A percentile compares a stretch with the other conserved stretches of the same genome.
Evolutionary conservation across 257 asterid species (phyloP).

Genomic region (Scutellaria minor): DNA sequence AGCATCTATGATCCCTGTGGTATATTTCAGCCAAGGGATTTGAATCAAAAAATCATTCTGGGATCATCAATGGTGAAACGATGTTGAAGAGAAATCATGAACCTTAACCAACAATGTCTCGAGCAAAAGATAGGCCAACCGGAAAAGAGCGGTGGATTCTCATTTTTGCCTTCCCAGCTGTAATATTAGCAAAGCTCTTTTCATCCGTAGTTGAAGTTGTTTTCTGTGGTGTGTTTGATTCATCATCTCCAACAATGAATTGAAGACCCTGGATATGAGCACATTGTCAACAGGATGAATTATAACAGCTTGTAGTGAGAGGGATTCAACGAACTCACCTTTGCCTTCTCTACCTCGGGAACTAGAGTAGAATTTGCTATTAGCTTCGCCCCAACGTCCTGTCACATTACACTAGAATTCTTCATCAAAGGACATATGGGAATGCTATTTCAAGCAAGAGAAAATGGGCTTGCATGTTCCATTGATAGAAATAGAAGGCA

Average conservation of each 20-base stretch:
- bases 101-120: constrained; percentile 44
- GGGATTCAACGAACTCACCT: constrained; percentile 42
- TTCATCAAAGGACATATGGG: constrained; percentile 15
- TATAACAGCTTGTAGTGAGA: neutral
- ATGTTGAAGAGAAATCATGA: constrained; percentile 15
- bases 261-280: constrained; percentile 62
- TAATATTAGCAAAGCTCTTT: constrained; percentile 30
- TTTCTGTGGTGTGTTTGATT: constrained; percentile 43
- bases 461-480: neutral
- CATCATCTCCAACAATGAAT: constrained; percentile 55
- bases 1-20: neutral
- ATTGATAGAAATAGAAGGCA: neutral
- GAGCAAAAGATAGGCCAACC: constrained; percentile 62
- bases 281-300: constrained; percentile 25
- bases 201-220: constrained; percentile 38
- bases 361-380: constrained; percentile 50
- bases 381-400: constrained; percentile 67
- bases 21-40: constrained; percentile 36
- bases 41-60: constrained; percentile 20
- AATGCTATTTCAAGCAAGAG: constrained; percentile 11
- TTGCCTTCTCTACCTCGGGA: constrained; percentile 45
- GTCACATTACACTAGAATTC: constrained; percentile 27
- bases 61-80: too few species aligned
- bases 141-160: constrained; percentile 73
- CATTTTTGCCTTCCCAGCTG: constrained; percentile 50